These are phyloP conservation scores for Rostrohypoxylon terebratum DNA, from an alignment of 495 filamentous ascomycete species.

Conservation along the genomic window DNA sequence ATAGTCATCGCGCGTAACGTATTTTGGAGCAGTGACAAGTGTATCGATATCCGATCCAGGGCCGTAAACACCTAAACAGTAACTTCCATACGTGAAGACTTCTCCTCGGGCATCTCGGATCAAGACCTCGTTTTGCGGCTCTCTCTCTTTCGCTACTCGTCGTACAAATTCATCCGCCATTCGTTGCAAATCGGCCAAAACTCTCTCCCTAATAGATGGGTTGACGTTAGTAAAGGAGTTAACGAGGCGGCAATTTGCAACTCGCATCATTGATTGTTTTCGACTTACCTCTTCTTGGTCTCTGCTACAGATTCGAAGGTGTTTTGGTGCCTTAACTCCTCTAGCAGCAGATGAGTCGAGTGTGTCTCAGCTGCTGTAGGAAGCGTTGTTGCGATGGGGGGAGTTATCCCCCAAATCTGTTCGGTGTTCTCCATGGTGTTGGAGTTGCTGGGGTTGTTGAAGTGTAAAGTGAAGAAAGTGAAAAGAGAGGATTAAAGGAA, in stretches of 20 bases:
- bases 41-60: slow-evolving; percentile 99
- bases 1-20: slow-evolving; percentile 88
- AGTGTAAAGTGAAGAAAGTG: background rate
- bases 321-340: slow-evolving; percentile 85
- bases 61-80: slow-evolving; percentile 90
- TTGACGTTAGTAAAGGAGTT: slow-evolving; percentile 23
- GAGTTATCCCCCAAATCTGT: slow-evolving; percentile 78
- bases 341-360: slow-evolving; percentile 79
- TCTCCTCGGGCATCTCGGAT: slow-evolving; percentile 86
- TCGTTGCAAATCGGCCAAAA: slow-evolving; percentile 77
- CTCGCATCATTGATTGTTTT: background rate
- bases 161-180: slow-evolving; percentile 88
- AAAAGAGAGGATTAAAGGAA: background rate
- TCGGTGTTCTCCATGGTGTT: slow-evolving; percentile 47
- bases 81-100: slow-evolving; percentile 96
- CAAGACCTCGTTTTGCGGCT: slow-evolving; percentile 78
- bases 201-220: slow-evolving; percentile 50
- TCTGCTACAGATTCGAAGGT: slow-evolving; percentile 87
- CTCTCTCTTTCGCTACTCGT: slow-evolving; percentile 75
- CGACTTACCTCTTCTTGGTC: slow-evolving; percentile 77
- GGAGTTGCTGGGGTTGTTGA: too few relatives aligned
- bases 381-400: slow-evolving; percentile 79
- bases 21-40: slow-evolving; percentile 87
- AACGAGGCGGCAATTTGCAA: background rate
- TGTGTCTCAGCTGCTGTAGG: slow-evolving; percentile 81